Base-by-base conservation (phyloP, 2,329 filamentous ascomycete genomes). In the Colletotrichum spinosum region DNA sequence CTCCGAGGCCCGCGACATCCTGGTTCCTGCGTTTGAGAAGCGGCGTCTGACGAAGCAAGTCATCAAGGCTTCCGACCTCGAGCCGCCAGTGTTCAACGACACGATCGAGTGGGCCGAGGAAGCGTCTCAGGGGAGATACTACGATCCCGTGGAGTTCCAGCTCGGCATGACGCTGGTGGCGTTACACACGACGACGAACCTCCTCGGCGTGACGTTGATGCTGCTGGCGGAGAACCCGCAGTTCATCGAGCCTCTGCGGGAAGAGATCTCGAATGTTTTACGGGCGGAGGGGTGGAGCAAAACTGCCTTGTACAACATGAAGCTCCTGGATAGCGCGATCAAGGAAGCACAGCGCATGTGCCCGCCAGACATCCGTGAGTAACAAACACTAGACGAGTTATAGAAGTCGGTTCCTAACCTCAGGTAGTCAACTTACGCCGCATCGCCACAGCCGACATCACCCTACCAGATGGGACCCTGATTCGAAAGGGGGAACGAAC, bases 111-210 rank as follows among this genome's bases (percentile, higher is more conserved):
- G 80, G 80, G 77, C 81, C 63, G 75, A 80, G 37, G 63, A 72
- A 3, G 72, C 76, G 4, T 73, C 74, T 80, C 83, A 87, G 35
- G 83, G 83, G 56, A 90, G 79, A 8, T 0, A 8, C n/a, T 95
- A 93, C 74, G 86, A 94, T 74, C 79, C 84, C 0, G 81, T 89
- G 12, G 77, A 75, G 10, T 92, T 92, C 42, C 92, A 97, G 74
- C 83, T 93, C 35, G 84, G 97, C 8, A 94, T 96, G 0, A 86
- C 92, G 49, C 91, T 93, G 46, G 78, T 76, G 2, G 78, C 79
- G 8, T 79, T 82, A 37, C 80, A 83, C 68, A 81, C 78, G 4
- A 81, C 80, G 0, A 76, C 76, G 1, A 76, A 79, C 52, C 59
- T 74, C 6, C n/a, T 76, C 1, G 73, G 74, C 3, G 75, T 79